A percentile compares a stretch with the other conserved stretches of the same genome.
These are phyloP conservation scores for Wilcoxina mikolae DNA, from an alignment of 495 filamentous ascomycete species.

Conservation along the genomic window DNA sequence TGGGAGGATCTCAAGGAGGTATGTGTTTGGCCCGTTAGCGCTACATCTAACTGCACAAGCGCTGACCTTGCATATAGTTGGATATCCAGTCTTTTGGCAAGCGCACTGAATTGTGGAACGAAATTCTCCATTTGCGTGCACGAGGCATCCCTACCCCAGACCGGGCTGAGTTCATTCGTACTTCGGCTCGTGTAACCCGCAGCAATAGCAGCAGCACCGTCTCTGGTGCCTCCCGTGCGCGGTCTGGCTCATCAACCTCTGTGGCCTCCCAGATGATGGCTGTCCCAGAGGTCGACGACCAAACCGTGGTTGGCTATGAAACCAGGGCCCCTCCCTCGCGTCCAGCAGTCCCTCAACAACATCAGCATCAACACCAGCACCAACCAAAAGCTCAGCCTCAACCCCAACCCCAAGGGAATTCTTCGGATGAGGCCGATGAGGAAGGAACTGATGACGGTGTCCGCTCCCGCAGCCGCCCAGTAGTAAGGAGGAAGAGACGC, in stretches of 20 bases:
- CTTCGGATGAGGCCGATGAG: neutral
- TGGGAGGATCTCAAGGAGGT: slow-evolving; percentile 80
- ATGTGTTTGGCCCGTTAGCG: neutral
- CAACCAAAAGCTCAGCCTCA: neutral
- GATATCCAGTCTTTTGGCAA: slow-evolving; percentile 88
- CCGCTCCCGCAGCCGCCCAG: slow-evolving; percentile 8
- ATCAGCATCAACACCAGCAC: neutral
- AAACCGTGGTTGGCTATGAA: neutral
- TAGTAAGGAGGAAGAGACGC: slow-evolving; percentile 17
- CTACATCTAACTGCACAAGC: slow-evolving; percentile 6
- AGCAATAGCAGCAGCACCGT: slow-evolving; percentile 10
- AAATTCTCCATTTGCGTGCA: slow-evolving; percentile 57
- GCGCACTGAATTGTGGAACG: slow-evolving; percentile 68
- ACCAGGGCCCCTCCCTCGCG: neutral
- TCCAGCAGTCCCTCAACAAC: neutral
- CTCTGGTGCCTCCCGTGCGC: slow-evolving; percentile 5
- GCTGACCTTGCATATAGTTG: slow-evolving; percentile 32
- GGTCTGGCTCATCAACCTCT: neutral
- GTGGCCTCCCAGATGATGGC: slow-evolving; percentile 12
- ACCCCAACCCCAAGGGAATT: too few relatives aligned
- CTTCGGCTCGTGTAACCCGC: slow-evolving; percentile 15
- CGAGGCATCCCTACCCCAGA: slow-evolving; percentile 41
- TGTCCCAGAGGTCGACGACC: slow-evolving; percentile 14
- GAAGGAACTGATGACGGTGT: neutral
- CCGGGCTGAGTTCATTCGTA: slow-evolving; percentile 15